Evolutionary conservation across 2,329 filamentous ascomycete genomes (phyloP), one percentile per base, ranked within the genome.

Genomic region (Beauveria varroae): DNA sequence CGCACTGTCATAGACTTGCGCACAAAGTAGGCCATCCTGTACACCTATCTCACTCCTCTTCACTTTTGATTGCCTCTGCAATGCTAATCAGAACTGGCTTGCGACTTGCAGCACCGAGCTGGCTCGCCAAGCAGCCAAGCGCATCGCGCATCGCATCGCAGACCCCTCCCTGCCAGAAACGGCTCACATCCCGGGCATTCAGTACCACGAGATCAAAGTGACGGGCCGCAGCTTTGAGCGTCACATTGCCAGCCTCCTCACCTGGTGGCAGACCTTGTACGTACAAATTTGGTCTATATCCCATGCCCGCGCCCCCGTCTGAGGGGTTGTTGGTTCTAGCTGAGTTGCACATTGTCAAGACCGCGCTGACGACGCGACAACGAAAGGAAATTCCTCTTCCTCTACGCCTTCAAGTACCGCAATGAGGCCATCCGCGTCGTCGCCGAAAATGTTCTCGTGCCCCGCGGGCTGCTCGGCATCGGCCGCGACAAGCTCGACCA

Each of bases 1-100:
- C 83, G 80, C 65, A 90, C 86, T 2, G 83, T 96, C 46, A 82
- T 96, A 63, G 92, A 96, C 75, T 77, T 96, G 12, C 84, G 92
- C 61, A 90, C 91, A 64, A 85, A 87, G 85, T 90, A 79, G 63
- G 73, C 59, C 22, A n/a, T 40, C 22, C 2, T 26, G 20, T 14
- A 26, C 28, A 22, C 16, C 12, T 5, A 20, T 12, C 12, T 20
- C 2, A n/a, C 14, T 5, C 1, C 14, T n/a, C 6, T 8, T 44
- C 9, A 3, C 2, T 2, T 7, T 26, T 7, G 1, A 5, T 26
- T n/a, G 8, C 3, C 14, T 14, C 12, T 14, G 3, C 28, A 30
- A 40, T 49, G 24, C 24, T 30, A 16, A 22, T 44, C 1, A 6
- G 7, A 34, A n/a, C 14, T 40, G 52, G 12, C 14, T 37, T 37